Base-by-base conservation (phyloP, 805 yeast species). In the Ogataea methylovora region DNA sequence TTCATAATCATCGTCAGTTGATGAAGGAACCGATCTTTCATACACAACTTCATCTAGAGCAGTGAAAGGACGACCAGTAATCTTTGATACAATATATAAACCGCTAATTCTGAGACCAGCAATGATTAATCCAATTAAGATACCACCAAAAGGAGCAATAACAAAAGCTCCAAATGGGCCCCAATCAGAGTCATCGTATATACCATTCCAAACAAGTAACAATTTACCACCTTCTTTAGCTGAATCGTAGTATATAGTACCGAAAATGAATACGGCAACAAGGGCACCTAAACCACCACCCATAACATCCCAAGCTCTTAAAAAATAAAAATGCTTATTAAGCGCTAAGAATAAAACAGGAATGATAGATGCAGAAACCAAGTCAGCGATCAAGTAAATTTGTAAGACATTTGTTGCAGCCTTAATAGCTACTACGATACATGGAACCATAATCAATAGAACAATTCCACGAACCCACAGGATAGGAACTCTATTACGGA, bases 101-200 rank as follows among this genome's bases (percentile, higher is more conserved):
- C 45, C 39, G 1, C 51, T 37, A 24, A 73, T 52, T 58, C 92
- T 69, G 12, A 66, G 17, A 3, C 49, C 78, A 19, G 82, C 68
- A 29, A 69, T 65, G 20, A 65, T 47, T 11, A 73, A 56, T 2
- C 84, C 78, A 40, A 79, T 63, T 5, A 80, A 41, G 2, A 87
- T 43, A 9, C 90, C 86, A 19, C 90, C 94, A 27, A 79, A 67
- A 5, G 96, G 96, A 1, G 96, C 92, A 41, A 80, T 83, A 6
- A 84, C 90, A 58, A 88, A 88, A 2, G 96, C 95, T 17, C 95
- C 97, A 61, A 88, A 88, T 0, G 94, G 79, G 48, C 94, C 84
- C 96, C 96, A 88, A 52, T 88, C 96, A 32, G 69, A 72, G 5
- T 72, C 63, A 41, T 69, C 63, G 50, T 88, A 88, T 19, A 88